Evolutionary conservation across 441 rosid species (phyloP), one percentile per base, ranked within the genome.

Genomic region (Jatropha multifida): DNA sequence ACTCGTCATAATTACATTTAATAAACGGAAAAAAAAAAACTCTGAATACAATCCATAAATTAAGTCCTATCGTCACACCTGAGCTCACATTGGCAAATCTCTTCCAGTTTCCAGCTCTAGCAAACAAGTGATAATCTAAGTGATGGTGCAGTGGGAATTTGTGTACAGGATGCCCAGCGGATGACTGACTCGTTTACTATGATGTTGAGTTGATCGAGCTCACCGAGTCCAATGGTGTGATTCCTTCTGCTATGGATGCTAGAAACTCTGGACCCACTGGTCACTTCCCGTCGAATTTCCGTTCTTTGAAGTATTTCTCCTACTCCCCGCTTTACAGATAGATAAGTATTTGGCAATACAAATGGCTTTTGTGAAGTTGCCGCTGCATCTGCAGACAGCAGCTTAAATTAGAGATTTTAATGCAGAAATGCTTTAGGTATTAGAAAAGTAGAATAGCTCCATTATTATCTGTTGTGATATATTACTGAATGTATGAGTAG

Each of bases 151-250:
- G 92, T 89, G 11, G 94, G 93, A 74, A 92, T 90, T 76, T 84
- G 86, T 7, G 92, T 89, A 83, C 96, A 90, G 60, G 98, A 92
- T 37, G 90, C 97, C 98, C 97, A 90, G 0, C 96, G 90, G 75
- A 90, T 88, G 27, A 90, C 88, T 3, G 96, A 89, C 59, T 86
- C 94, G 0, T 88, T 84, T 41, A 87, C 89, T 23, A 86, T 75
- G 65, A 88, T 81, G 75, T 89, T 82, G 13, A 92, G 81, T 75
- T 88, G 92, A 79, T 86, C 88, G 61, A 88, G 81, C 81, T 90
- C 96, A 10, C 96, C 97, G 2, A 87, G 74, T 55, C 96, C 88
- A 52, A 90, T 92, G n/a, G 96, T 90, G 75, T 83, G 83, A 80
- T 92, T 90, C 78, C 94, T 81, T 73, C 87, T 88, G 75, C 85